Evolutionary conservation across 345 rosid genomes (phyloP), one percentile per base, ranked within the genome.

Genomic region (Trapa incisa): DNA sequence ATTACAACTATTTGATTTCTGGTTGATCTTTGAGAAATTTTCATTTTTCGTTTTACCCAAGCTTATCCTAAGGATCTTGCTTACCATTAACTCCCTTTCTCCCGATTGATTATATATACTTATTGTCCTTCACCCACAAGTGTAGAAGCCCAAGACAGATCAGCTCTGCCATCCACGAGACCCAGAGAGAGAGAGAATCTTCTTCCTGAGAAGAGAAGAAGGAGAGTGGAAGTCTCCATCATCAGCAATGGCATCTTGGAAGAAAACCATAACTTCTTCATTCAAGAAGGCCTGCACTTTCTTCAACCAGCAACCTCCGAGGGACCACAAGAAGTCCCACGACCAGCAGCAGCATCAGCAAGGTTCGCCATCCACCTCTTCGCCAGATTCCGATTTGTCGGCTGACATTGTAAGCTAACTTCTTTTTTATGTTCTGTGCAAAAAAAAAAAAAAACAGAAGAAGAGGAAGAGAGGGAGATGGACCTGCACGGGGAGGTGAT

Each of bases 401-500:
- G 43, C 6, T 41, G 43, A 8, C 43, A 41, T 41, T 41, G 7
- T 41, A 16, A 22, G 14, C 17, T 38, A 29, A 56, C 35, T 41
- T 52, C 5, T 41, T 56, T 22, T 22, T 22, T 22, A 22, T 42
- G 47, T 35, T 71, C 3, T 37, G 6, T 45, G 8, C 48, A 22
- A 22, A 22, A 22, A 22, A 50, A 29, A 58, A 54, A 22, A 22
- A 22, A 22, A 22, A 80, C 87, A 85, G 91, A 80, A 67, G 69
- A 80, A 38, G 29, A 22, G 29, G 90, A 86, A 56, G 75, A 65
- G 47, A 61, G 82, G 2, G 85, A 54, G 68, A 85, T 69, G 86
- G 89, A 87, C 75, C 83, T 92, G 2, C 90, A 92, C 8, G 98
- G 94, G 16, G 92, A 92, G 67, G 98, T 89, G 63, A 89, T 87